Percentiles rank a stretch among this genome's conserved stretches.
Evolutionary conservation across 768 basidiomycete species (phyloP).

Genomic region (Boletus subparvulus): DNA sequence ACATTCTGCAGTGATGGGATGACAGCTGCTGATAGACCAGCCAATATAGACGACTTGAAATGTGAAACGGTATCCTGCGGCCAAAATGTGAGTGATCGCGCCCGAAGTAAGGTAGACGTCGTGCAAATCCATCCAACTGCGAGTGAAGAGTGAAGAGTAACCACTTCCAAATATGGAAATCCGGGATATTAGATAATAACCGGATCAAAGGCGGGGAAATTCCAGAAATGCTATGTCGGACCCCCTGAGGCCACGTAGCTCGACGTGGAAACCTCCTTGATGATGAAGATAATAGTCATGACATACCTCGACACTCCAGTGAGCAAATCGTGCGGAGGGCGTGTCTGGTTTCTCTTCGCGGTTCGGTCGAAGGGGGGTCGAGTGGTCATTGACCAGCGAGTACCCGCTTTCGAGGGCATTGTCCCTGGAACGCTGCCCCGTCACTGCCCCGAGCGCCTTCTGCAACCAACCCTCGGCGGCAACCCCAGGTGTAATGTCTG

Average conservation of each 20-base stretch:
- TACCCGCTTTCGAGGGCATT: slow-evolving; percentile 42
- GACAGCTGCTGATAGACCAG: slow-evolving; percentile 62
- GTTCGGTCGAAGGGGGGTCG: slow-evolving; percentile 12
- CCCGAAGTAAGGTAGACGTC: no score
- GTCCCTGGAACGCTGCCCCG: slow-evolving; percentile 24
- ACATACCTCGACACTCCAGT: slow-evolving; percentile 62
- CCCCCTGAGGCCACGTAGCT: background rate
- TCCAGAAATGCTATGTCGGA: background rate
- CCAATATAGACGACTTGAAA: slow-evolving; percentile 60
- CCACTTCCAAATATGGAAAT: background rate
- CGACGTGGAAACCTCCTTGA: background rate
- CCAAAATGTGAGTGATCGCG: no score
- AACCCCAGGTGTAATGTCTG: slow-evolving; percentile 33
- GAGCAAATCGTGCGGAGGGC: slow-evolving; percentile 67
- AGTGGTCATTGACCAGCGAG: slow-evolving; percentile 27
- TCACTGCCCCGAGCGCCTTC: slow-evolving; percentile 34
- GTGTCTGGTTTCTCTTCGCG: slow-evolving; percentile 45
- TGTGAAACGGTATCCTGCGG: slow-evolving; percentile 70
- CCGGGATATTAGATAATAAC: background rate
- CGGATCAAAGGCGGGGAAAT: background rate
- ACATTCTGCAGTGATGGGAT: slow-evolving; percentile 61
- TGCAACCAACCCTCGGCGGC: slow-evolving; percentile 56
- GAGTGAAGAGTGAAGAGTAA: no score
- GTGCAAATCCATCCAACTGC: no score
- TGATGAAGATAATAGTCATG: background rate